Base-by-base conservation (phyloP, 1,139 yeast species). In the Pichia norvegensis region DNA sequence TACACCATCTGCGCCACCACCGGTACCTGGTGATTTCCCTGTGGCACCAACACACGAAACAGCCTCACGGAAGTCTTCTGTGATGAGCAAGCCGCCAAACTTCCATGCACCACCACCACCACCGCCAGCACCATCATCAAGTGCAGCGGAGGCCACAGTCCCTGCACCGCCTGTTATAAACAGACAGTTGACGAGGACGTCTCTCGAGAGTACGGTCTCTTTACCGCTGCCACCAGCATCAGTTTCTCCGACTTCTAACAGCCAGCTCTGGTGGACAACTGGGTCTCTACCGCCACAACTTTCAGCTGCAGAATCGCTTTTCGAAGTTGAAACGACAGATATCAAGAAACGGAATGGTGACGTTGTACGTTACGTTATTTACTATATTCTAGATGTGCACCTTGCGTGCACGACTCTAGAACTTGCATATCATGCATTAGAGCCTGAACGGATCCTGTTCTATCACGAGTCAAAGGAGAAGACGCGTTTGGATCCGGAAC, bases 371-470 rank as follows among this genome's bases (percentile, higher is more conserved):
- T 72, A 76, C 50, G 72, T 82, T 47, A 92, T 85, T 53, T 80
- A 83, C 55, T 87, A 86, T 61, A 71, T 88, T 17, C 64, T 88
- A 40, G 84, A 81, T 61, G 78, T 76, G 51, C 95, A 85, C 60
- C 79, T 83, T 54, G 76, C 92, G 1, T 88, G 84, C 57, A 69
- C 82, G 17, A 64, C 75, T 1, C 65, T 85, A 53, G 79, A 79
- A 52, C 51, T 70, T 5, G 72, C 74, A 39, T 86, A 70, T 58
- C 81, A 81, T 43, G 57, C 62, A 19, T 67, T 69, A 23, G 77
- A 79, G 50, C 88, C 95, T 1, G 60, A 74, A 20, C 64, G 71
- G 4, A 69, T 85, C 1, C 69, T 78, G 4, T 66, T 68, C 38
- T 65, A 76, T 44, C 72, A 68, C 25, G 77, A 75, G 49, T 65